Conservation (phyloP, 176 grass and related monocot species). For the Hordeum marinum region DNA sequence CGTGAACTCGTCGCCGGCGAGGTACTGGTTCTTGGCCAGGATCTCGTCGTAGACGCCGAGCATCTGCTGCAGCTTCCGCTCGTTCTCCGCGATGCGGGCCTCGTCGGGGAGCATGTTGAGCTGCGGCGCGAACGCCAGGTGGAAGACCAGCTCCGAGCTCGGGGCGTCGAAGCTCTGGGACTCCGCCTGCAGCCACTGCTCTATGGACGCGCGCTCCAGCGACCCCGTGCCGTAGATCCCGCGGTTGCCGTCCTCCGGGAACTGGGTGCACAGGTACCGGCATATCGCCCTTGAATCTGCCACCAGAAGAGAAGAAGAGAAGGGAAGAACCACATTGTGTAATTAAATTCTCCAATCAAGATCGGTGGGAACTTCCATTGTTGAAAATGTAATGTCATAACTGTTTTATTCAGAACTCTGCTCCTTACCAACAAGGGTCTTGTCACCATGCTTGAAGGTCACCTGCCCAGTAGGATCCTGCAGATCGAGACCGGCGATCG, state of each 20-base stretch:
- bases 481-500: neutral
- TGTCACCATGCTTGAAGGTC: slow-evolving; percentile 72
- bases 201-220: slow-evolving; percentile 70
- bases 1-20: slow-evolving; percentile 56
- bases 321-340: neutral
- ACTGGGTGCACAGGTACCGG: slow-evolving; percentile 56
- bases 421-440: slow-evolving; percentile 56
- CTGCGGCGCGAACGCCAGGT: slow-evolving; percentile 62
- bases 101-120: slow-evolving; percentile 41
- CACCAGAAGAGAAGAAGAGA: neutral
- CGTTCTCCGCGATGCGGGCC: slow-evolving; percentile 39
- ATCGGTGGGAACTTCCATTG: too few relatives aligned
- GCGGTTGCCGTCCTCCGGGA: slow-evolving; percentile 57
- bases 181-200: slow-evolving; percentile 83
- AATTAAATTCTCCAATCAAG: neutral
- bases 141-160: slow-evolving; percentile 74
- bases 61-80: slow-evolving; percentile 48
- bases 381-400: too few relatives aligned
- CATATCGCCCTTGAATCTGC: slow-evolving; percentile 76
- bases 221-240: slow-evolving; percentile 52
- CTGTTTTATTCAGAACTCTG: neutral
- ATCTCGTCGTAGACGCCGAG: slow-evolving; percentile 51
- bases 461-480: slow-evolving; percentile 88
- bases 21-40: slow-evolving; percentile 41
- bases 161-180: slow-evolving; percentile 54